A percentile compares a stretch with the other conserved stretches of the same genome.
Conservation (phyloP, 768 basidiomycete genomes). For the Lactarius quietus region DNA sequence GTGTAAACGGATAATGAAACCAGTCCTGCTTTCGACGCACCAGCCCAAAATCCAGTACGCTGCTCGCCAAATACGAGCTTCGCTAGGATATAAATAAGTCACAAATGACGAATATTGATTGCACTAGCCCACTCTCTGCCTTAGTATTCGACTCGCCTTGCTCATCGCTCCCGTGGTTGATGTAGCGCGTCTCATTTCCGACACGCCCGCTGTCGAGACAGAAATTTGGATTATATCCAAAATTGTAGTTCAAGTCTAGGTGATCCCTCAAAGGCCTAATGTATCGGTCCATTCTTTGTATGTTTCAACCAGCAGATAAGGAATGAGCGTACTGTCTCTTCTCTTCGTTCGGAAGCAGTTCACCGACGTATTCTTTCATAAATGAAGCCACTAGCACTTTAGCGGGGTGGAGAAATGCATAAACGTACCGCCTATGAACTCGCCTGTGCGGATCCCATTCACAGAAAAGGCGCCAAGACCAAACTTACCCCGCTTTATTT, state of each 20-base stretch:
- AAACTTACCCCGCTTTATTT: slow-evolving; percentile 31
- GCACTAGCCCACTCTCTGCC: slow-evolving; percentile 41
- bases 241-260: slow-evolving; percentile 58
- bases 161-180: slow-evolving; percentile 50
- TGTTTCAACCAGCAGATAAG: background rate
- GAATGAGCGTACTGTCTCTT: slow-evolving; percentile 47
- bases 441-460: background rate
- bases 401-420: background rate
- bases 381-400: background rate
- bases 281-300: background rate
- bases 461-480: slow-evolving; percentile 51
- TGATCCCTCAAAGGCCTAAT: slow-evolving; percentile 44
- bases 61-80: slow-evolving; percentile 61
- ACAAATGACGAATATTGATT: background rate
- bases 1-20: background rate
- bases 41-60: slow-evolving; percentile 58
- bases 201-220: slow-evolving; percentile 52
- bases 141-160: slow-evolving; percentile 47
- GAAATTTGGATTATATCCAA: slow-evolving; percentile 45
- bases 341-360: slow-evolving; percentile 45
- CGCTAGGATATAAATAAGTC: slow-evolving; percentile 36
- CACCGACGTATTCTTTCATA: slow-evolving; percentile 60
- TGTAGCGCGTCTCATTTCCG: slow-evolving; percentile 64
- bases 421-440: slow-evolving; percentile 30
- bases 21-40: slow-evolving; percentile 35